Conservation (phyloP, 345 rosid genomes). For the Kernera saxatilis region DNA sequence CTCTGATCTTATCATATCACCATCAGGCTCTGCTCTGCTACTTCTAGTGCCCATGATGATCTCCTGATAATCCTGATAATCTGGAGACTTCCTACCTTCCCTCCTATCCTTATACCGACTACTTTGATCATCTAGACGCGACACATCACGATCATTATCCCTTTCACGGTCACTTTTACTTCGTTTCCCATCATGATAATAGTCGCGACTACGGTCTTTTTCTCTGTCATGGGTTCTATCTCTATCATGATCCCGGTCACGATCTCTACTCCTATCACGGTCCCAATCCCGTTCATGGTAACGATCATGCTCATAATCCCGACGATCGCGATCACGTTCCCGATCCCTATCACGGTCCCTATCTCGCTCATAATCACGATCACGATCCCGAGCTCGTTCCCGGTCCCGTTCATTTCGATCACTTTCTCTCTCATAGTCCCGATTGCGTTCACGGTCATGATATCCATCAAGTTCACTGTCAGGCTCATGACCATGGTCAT, state of each 20-base stretch:
- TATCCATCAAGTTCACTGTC: slow-evolving; percentile 37
- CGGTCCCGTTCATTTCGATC: slow-evolving; percentile 27
- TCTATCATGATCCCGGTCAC: slow-evolving; percentile 38
- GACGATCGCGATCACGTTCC: slow-evolving; percentile 34
- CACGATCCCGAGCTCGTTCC: slow-evolving; percentile 42
- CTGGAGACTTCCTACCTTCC: slow-evolving; percentile 68
- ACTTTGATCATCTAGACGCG: slow-evolving; percentile 46
- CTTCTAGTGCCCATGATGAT: slow-evolving; percentile 41
- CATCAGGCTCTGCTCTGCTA: slow-evolving; percentile 54
- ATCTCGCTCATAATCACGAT: slow-evolving; percentile 33
- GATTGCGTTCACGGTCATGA: slow-evolving; percentile 20
- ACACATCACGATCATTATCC: slow-evolving; percentile 43
- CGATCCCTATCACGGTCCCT: slow-evolving; percentile 27
- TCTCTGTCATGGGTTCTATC: slow-evolving; percentile 38
- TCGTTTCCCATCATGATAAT: slow-evolving; percentile 38
- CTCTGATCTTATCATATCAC: slow-evolving; percentile 61
- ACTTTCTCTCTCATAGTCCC: slow-evolving; percentile 24
- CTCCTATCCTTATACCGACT: slow-evolving; percentile 53
- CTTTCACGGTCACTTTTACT: slow-evolving; percentile 32
- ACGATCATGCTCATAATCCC: slow-evolving; percentile 33
- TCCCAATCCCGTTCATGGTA: slow-evolving; percentile 33
- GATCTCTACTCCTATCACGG: slow-evolving; percentile 32
- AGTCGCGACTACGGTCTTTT: slow-evolving; percentile 36
- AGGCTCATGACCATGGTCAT: slow-evolving; percentile 35
- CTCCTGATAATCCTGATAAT: slow-evolving; percentile 53